Evolutionary conservation across 805 yeast species (phyloP).

Genomic region (Hanseniaspora valbyensis): DNA sequence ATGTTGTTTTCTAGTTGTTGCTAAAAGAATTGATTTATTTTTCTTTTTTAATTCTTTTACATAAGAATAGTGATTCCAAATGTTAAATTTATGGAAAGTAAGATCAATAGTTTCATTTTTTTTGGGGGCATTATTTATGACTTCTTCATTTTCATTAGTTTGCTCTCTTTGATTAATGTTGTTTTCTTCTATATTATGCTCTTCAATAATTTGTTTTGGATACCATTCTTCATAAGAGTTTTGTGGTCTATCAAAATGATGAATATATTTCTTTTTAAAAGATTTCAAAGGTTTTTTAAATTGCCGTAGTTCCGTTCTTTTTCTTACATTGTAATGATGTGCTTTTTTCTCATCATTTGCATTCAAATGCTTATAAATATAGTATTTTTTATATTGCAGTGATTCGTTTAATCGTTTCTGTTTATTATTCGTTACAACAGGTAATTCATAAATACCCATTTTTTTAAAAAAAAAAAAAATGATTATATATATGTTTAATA

Average conservation of each 20-base stretch:
- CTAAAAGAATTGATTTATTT: neutral
- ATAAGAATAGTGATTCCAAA: neutral
- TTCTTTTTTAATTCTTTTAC: constrained; percentile 10
- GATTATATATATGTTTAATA: no score
- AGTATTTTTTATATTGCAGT: constrained; percentile 13
- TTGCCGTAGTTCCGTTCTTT: neutral
- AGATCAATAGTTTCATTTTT: neutral
- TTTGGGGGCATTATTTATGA: neutral
- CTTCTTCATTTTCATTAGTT: neutral
- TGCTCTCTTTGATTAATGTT: neutral
- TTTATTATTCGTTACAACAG: constrained; percentile 15
- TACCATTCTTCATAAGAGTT: constrained; percentile 27
- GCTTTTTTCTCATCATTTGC: neutral
- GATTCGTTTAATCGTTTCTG: constrained; percentile 10
- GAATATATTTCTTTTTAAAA: constrained; percentile 22
- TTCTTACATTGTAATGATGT: neutral
- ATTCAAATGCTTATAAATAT: neutral
- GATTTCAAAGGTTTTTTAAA: constrained; percentile 1
- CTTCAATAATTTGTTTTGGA: constrained; percentile 6
- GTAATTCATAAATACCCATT: constrained; percentile 14
- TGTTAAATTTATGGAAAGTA: constrained; percentile 3
- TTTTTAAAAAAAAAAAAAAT: constrained; percentile 6
- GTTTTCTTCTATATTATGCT: neutral
- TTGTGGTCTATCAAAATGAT: constrained; percentile 27
- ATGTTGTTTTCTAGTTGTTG: constrained; percentile 6